Evolutionary conservation across 2,329 filamentous ascomycete genomes (phyloP), one percentile per base, ranked within the genome.

Genomic region (Magnaporthiopsis incrustans): DNA sequence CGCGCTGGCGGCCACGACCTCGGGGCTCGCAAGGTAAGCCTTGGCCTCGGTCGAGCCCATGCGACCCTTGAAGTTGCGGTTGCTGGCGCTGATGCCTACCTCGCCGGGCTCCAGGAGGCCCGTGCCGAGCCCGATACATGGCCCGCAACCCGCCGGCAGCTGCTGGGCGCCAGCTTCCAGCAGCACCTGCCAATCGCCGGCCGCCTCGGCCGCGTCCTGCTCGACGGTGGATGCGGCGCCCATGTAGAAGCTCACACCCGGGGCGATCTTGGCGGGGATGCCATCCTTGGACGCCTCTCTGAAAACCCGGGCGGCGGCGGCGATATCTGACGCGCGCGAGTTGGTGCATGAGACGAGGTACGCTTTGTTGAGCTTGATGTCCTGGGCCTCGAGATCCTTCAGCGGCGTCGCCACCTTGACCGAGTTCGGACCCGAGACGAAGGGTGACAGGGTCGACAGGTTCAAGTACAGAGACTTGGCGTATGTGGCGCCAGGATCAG

Each of bases 271-370:
- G 26, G 91, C 83, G 7, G 85, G 77, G 64, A 82, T 79, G 18
- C 87, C 89, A 30, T 79, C 80, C 64, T 85, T 84, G 0, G 89
- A 85, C 1, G 90, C 91, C 56, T 94, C 89, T 64, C 85, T 86
- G 82, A 98, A 96, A 2, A 98, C 93, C 59, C 84, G 85, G 1
- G 92, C 93, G 1, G 94, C 94, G 0, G 89, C 87, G 0, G 86
- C 87, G 18, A 98, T 80, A 73, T 98, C 94, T 0, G 90, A 92
- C 12, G 87, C 84, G 61, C 94, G 82, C 0, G 86, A 88, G 77
- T 97, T 97, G 7, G 94, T 98, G 79, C 94, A 98, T 0, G 89
- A 92, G 0, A 97, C 89, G 0, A 97, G 80, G 73, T 97, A 97
- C 0, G 91, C 92, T 72, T 90, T 92, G 78, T 97, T 78, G 27